These are phyloP conservation scores for Vanrija humicola DNA, from an alignment of 1,284 basidiomycete species.

Conservation along the genomic window DNA sequence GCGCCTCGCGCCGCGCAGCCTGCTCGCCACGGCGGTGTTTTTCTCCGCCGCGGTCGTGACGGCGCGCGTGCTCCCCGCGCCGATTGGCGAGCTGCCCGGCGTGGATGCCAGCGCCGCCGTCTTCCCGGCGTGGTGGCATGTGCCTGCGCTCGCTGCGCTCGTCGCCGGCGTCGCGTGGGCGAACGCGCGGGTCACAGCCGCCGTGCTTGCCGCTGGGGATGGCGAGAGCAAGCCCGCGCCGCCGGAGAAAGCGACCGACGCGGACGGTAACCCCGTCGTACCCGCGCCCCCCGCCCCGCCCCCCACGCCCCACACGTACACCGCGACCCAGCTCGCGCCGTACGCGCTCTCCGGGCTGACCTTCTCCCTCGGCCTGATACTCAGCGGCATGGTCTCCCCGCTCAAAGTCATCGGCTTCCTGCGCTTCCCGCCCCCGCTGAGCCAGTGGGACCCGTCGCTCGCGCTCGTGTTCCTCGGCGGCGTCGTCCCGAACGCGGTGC, in stretches of 20 bases:
- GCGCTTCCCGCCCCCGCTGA: slow-evolving; percentile 28
- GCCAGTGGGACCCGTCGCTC: slow-evolving; percentile 50
- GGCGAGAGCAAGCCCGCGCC: too few species aligned
- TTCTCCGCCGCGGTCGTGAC: slow-evolving; percentile 54
- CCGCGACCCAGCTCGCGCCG: slow-evolving; percentile 19
- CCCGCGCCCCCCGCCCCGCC: background rate
- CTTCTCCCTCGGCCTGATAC: slow-evolving; percentile 58
- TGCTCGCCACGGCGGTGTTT: slow-evolving; percentile 57
- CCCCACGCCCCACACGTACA: background rate
- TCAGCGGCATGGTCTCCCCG: slow-evolving; percentile 58
- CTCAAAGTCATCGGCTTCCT: slow-evolving; percentile 59
- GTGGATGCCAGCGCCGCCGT: background rate
- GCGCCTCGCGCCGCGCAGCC: slow-evolving; percentile 58
- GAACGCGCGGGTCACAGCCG: background rate
- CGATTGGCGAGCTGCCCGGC: background rate
- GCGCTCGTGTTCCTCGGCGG: slow-evolving; percentile 51
- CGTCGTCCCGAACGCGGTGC: slow-evolving; percentile 49
- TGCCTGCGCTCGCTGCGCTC: slow-evolving; percentile 54
- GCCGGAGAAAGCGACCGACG: background rate
- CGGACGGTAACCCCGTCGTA: background rate
- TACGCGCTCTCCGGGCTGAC: slow-evolving; percentile 54
- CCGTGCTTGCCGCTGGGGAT: background rate
- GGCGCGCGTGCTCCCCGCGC: slow-evolving; percentile 47
- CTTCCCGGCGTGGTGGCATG: slow-evolving; percentile 38
- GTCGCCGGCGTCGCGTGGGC: slow-evolving; percentile 21